These are phyloP conservation scores for Anisodus acutangulus DNA, from an alignment of 257 asterid species.

Conservation along the genomic window DNA sequence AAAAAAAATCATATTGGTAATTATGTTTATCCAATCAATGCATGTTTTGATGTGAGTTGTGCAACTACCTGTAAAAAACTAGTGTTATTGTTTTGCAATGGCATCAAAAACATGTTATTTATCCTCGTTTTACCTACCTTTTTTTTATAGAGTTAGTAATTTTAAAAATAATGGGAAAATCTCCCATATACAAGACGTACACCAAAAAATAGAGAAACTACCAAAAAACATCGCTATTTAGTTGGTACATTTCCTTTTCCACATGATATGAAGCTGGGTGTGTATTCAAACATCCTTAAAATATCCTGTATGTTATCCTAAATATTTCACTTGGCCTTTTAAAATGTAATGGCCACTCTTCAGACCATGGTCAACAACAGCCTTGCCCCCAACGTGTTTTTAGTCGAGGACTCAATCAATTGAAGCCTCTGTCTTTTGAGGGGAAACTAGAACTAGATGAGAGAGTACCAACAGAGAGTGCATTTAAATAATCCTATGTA, in stretches of 20 bases:
- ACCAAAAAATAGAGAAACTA: background rate
- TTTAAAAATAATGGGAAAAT: background rate
- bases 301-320: too few species aligned
- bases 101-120: background rate
- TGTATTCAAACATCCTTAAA: background rate
- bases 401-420: background rate
- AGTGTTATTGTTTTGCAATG: background rate
- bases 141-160: background rate
- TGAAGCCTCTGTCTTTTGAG: background rate
- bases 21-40: background rate
- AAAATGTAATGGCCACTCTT: too few species aligned
- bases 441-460: background rate
- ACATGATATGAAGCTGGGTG: background rate
- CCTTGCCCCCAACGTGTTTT: background rate
- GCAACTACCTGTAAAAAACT: background rate
- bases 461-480: background rate
- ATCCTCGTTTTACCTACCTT: background rate
- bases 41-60: background rate
- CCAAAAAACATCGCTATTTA: background rate
- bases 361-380: background rate
- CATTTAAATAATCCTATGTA: background rate
- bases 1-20: background rate
- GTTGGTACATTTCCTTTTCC: slow-evolving; percentile 4
- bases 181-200: background rate
- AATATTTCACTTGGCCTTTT: too few species aligned